These are phyloP conservation scores for Canavalia ensiformis DNA, from an alignment of 306 rosid genomes.

Conservation along the genomic window DNA sequence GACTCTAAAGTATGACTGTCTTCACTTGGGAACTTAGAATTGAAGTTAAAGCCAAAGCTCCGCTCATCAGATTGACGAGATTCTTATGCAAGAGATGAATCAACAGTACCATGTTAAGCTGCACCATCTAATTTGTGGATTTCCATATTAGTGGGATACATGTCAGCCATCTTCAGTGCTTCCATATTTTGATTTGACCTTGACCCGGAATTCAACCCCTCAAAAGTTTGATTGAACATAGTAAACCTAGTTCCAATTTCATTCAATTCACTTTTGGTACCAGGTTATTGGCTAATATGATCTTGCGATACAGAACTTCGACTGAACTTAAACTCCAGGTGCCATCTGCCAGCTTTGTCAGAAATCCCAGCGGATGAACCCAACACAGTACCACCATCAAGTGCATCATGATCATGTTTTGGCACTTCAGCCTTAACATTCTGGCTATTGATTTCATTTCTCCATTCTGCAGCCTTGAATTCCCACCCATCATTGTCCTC, in stretches of 20 bases:
- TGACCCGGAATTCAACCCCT: slow-evolving; percentile 63
- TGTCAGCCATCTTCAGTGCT: slow-evolving; percentile 51
- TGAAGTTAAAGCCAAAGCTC: no score
- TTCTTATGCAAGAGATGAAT: slow-evolving; percentile 52
- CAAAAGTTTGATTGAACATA: slow-evolving; percentile 47
- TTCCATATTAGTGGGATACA: slow-evolving; percentile 45
- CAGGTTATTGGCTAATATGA: slow-evolving; percentile 41
- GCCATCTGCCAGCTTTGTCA: slow-evolving; percentile 56
- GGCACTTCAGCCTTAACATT: slow-evolving; percentile 57
- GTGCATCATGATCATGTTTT: slow-evolving; percentile 48
- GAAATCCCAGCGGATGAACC: slow-evolving; percentile 57
- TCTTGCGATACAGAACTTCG: slow-evolving; percentile 48
- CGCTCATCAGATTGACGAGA: slow-evolving; percentile 52
- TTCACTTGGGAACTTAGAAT: not conserved
- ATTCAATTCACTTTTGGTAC: slow-evolving; percentile 15
- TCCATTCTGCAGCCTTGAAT: slow-evolving; percentile 80
- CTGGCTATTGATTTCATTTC: slow-evolving; percentile 47
- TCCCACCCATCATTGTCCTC: slow-evolving; percentile 91
- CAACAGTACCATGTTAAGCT: slow-evolving; percentile 46
- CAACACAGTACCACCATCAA: slow-evolving; percentile 48
- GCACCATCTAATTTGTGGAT: slow-evolving; percentile 42
- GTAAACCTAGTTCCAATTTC: slow-evolving; percentile 38
- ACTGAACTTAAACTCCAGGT: slow-evolving; percentile 63
- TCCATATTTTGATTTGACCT: slow-evolving; percentile 58
- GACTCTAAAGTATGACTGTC: slow-evolving; percentile 52